Conservation (phyloP, 306 rosid species). For the Malus sylvestris region DNA sequence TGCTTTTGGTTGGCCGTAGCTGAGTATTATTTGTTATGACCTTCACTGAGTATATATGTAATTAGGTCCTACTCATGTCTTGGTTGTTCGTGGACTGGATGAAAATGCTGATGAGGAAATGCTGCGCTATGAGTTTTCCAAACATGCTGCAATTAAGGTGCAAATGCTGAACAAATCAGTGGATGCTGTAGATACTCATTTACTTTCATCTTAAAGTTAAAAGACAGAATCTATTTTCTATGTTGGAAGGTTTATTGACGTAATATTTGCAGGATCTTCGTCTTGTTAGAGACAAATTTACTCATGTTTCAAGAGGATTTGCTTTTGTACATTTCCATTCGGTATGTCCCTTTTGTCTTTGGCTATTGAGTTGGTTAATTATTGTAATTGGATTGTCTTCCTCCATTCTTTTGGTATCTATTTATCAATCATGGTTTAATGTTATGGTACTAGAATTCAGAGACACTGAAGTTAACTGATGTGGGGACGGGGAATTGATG, state of each 20-base stretch:
- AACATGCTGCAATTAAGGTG: conserved; percentile 97
- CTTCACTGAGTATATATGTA: conserved; percentile 10
- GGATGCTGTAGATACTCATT: background rate
- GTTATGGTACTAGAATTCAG: background rate
- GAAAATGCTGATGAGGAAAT: conserved; percentile 98
- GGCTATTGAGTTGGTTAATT: background rate
- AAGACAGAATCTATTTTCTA: background rate
- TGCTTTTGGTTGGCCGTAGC: background rate
- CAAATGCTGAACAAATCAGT: conserved; percentile 2
- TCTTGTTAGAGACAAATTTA: conserved; percentile 92
- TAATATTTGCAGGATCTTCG: conserved; percentile 82
- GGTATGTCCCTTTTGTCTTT: conserved; percentile 35
- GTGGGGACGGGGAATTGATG: background rate
- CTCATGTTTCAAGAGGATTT: conserved; percentile 97
- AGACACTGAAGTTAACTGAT: background rate
- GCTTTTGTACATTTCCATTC: conserved; percentile 96
- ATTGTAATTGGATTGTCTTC: background rate
- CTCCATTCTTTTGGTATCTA: background rate
- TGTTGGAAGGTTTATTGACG: background rate
- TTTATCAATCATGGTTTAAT: background rate
- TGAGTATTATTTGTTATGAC: background rate
- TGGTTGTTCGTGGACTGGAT: conserved; percentile 99
- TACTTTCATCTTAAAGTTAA: background rate
- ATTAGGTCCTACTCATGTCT: conserved; percentile 95
- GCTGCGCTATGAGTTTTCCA: conserved; percentile 97